These are phyloP conservation scores for Hymenoscyphus scutula DNA, from an alignment of 2,329 filamentous ascomycete species.

Conservation along the genomic window DNA sequence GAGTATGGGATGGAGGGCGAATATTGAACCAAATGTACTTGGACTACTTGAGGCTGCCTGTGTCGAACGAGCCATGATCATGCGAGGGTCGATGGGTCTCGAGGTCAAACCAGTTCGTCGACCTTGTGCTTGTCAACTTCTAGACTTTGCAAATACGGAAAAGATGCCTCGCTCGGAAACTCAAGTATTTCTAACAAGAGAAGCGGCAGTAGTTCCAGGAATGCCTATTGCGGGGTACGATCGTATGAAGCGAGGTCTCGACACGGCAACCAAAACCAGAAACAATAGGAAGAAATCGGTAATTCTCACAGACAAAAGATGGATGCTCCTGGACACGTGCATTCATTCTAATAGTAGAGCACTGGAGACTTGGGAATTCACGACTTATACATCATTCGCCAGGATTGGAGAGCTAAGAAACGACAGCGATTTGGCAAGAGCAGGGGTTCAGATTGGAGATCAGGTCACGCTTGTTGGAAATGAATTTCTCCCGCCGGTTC, in stretches of 20 bases:
- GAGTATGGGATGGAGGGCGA: constrained; percentile 28
- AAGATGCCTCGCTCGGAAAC: constrained; percentile 23
- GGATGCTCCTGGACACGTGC: constrained; percentile 6
- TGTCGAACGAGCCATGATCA: constrained; percentile 20
- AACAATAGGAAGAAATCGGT: neutral
- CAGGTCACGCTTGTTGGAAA: constrained; percentile 22
- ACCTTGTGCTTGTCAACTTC: constrained; percentile 17
- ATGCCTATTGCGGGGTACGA: constrained; percentile 3
- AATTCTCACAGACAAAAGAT: neutral
- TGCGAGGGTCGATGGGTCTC: constrained; percentile 14
- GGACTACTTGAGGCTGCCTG: constrained; percentile 26
- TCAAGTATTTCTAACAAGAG: constrained; percentile 18
- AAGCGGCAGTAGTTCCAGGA: constrained; percentile 7
- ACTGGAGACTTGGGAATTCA: constrained; percentile 29
- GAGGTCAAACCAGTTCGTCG: constrained; percentile 13
- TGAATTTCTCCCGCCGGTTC: constrained; percentile 28
- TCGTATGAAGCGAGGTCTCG: constrained; percentile 4
- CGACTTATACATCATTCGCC: constrained; percentile 21
- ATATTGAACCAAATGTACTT: constrained; percentile 18
- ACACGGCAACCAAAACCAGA: neutral
- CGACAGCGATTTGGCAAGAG: constrained; percentile 29
- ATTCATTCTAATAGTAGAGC: constrained; percentile 1
- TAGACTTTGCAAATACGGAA: constrained; percentile 20
- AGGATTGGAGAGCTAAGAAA: constrained; percentile 32
- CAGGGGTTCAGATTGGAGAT: constrained; percentile 25